Evolutionary conservation across 805 yeast genomes (phyloP).

Genomic region (Starmerella apis): DNA sequence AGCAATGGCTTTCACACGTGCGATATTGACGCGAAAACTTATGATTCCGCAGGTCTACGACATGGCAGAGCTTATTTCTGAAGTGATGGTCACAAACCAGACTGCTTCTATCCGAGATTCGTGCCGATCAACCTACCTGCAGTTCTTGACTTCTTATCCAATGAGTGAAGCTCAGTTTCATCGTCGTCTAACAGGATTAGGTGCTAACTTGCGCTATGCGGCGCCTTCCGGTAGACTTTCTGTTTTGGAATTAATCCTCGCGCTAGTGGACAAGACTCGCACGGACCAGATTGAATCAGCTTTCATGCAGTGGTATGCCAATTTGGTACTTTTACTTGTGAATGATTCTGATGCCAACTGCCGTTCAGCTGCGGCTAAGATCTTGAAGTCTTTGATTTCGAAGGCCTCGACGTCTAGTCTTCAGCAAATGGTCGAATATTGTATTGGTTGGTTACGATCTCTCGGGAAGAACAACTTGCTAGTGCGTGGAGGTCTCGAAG

Average conservation of each 20-base stretch:
- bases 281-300: slow-evolving; percentile 35
- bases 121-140: slow-evolving; percentile 71
- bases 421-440: slow-evolving; percentile 16
- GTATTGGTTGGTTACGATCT: slow-evolving; percentile 20
- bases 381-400: slow-evolving; percentile 27
- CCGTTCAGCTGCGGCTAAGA: slow-evolving; percentile 66
- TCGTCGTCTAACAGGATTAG: slow-evolving; percentile 69
- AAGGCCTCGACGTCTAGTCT: neutral
- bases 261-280: slow-evolving; percentile 54
- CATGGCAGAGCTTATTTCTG: slow-evolving; percentile 66
- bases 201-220: slow-evolving; percentile 72
- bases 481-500: slow-evolving; percentile 25
- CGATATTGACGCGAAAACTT: slow-evolving; percentile 63
- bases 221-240: slow-evolving; percentile 80
- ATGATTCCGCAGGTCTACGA: slow-evolving; percentile 85
- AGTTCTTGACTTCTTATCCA: slow-evolving; percentile 86
- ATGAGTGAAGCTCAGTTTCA: slow-evolving; percentile 80
- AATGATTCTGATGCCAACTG: slow-evolving; percentile 71
- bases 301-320: slow-evolving; percentile 70
- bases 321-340: slow-evolving; percentile 63
- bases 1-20: slow-evolving; percentile 72
- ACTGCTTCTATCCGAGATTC: slow-evolving; percentile 71
- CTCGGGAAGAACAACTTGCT: slow-evolving; percentile 15
- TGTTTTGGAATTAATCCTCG: slow-evolving; percentile 74
- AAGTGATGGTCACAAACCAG: slow-evolving; percentile 83